phyloP scores from a whole-genome alignment of 192 early-diverging fungal genomes.

The Mortierella alpina region DNA sequence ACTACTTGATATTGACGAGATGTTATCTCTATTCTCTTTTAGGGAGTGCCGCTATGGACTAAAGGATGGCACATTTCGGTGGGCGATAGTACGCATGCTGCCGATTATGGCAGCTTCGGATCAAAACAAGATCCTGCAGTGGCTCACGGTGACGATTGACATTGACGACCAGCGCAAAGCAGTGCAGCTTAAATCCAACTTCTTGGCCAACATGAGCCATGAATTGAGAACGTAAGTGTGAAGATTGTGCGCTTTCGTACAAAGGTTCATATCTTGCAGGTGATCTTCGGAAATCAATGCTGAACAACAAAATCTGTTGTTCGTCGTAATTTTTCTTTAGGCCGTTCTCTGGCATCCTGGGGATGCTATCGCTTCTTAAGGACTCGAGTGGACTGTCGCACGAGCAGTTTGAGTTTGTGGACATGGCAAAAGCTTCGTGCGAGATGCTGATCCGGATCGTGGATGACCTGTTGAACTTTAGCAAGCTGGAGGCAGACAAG shows the following conservation, averaged over 20 bases:
- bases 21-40: not conserved
- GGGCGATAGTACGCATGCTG: slow-evolving; percentile 47
- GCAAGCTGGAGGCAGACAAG: slow-evolving; percentile 61
- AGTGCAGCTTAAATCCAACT: slow-evolving; percentile 63
- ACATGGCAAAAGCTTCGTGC: slow-evolving; percentile 61
- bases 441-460: slow-evolving; percentile 63
- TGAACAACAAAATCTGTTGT: not conserved
- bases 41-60: slow-evolving; percentile 40
- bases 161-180: slow-evolving; percentile 53
- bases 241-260: not conserved
- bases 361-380: slow-evolving; percentile 59
- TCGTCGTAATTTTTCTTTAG: slow-evolving; percentile 5
- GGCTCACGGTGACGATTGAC: slow-evolving; percentile 47
- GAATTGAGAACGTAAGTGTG: slow-evolving; percentile 72
- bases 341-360: slow-evolving; percentile 63
- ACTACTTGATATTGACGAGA: not conserved
- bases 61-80: slow-evolving; percentile 39
- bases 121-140: slow-evolving; percentile 27
- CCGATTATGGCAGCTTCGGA: slow-evolving; percentile 24
- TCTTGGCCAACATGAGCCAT: slow-evolving; percentile 83
- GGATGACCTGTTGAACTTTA: slow-evolving; percentile 63
- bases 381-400: slow-evolving; percentile 52
- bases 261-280: not conserved
- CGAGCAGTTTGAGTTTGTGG: slow-evolving; percentile 64
- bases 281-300: not conserved